Conservation (phyloP, 208 protist genomes). For the Acanthamoeba rhysodes region DNA sequence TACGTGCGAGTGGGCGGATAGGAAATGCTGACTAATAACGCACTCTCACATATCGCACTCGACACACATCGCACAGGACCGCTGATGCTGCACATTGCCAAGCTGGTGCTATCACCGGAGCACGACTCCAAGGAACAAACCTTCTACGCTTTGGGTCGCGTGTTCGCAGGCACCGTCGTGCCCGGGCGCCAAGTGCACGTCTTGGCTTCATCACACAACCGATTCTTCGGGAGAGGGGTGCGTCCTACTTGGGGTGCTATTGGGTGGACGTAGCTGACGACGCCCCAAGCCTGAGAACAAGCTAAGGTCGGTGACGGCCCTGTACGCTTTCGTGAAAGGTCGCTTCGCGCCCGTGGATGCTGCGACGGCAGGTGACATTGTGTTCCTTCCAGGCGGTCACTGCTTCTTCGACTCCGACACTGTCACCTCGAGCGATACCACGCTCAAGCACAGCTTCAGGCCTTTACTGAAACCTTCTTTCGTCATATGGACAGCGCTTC, state of each 20-base stretch:
- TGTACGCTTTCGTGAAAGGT: conserved; percentile 98
- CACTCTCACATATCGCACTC: too few species aligned
- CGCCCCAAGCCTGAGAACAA: conserved; percentile 75
- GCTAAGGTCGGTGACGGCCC: conserved; percentile 96
- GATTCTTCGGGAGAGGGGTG: conserved; percentile 97
- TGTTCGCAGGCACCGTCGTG: conserved; percentile 94
- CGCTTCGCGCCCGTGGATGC: conserved; percentile 97
- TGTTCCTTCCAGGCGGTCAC: conserved; percentile 98
- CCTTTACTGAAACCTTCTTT: neutral
- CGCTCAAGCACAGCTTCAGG: neutral
- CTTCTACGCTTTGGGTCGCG: conserved; percentile 99
- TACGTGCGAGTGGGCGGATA: too few species aligned
- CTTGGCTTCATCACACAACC: conserved; percentile 95
- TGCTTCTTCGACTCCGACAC: conserved; percentile 99
- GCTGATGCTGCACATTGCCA: conserved; percentile 99
- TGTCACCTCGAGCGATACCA: conserved; percentile 91
- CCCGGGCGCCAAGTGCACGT: conserved; percentile 98
- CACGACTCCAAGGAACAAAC: conserved; percentile 94
- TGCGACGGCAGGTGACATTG: conserved; percentile 98
- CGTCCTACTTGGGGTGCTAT: too few species aligned
- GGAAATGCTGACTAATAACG: too few species aligned
- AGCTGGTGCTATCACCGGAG: conserved; percentile 98
- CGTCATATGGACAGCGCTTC: neutral
- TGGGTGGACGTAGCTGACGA: too few species aligned
- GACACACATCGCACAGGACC: conserved; percentile 82